Evolutionary conservation across 352 stramenopile species (phyloP), one percentile per base, ranked within the genome.

Genomic region (Pythium rishiriense): DNA sequence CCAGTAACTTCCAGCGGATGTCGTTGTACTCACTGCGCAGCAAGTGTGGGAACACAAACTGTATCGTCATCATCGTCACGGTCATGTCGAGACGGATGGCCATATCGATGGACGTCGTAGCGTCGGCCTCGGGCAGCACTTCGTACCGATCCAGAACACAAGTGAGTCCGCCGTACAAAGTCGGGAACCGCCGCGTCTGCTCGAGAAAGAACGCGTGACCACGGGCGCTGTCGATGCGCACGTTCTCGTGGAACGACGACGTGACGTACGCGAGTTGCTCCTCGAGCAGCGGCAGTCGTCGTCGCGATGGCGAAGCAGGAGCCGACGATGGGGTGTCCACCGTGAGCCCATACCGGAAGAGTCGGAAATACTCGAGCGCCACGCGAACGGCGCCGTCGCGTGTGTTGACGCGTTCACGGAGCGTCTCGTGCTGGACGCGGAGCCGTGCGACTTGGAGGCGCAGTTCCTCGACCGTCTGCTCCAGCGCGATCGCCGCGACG

Each of bases 1-100:
- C 62, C 11, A 68, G 17, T 14, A 68, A 10, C 37, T 68, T 68
- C 24, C 43, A 26, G 21, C 22, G 17, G n/a, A 68, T 31, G 14
- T 37, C 17, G 28, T 45, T 14, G 46, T 68, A 7, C 21, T 66
- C 28, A 14, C 1, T n/a, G 39, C 37, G 29, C 26, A 47, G 33
- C 25, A 68, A 54, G 41, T 68, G 61, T 0, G 61, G 61, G 33
- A 62, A 68, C 33, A 68, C 52, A 19, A 41, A 62, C 1, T 47
- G 42, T 12, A 68, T 51, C 8, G 61, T 68, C 45, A 35, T 26
- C 9, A 26, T 1, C 11, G 61, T 39, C 31, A 62, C 29, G 4
- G 61, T 68, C 21, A 62, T 33, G 9, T 37, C 45, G 3, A 68
- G 3, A 0, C 8, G 21, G 14, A 57, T 24, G 8, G 17, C 45